Conservation (phyloP, 208 protist genomes). For the Endotrypanum monterogeii region DNA sequence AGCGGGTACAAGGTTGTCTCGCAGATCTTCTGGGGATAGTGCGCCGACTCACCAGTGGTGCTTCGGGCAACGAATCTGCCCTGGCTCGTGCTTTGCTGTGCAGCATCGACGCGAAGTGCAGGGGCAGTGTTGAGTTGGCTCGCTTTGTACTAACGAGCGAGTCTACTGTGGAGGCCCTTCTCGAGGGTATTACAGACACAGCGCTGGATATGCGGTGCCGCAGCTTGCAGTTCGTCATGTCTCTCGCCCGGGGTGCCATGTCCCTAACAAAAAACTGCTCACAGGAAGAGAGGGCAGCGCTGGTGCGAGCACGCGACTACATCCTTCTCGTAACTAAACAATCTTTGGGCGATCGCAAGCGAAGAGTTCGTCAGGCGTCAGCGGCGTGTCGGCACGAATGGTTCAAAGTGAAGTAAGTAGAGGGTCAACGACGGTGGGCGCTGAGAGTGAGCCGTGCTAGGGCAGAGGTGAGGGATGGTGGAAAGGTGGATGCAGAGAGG, state of each 20-base stretch:
- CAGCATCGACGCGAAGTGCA: constrained; percentile 23
- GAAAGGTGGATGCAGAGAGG: too few species aligned
- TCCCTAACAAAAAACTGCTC: background rate
- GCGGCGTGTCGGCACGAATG: constrained; percentile 61
- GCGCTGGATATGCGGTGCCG: constrained; percentile 22
- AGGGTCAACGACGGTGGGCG: background rate
- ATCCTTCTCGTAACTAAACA: constrained; percentile 41
- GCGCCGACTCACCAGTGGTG: constrained; percentile 2
- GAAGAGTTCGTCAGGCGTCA: constrained; percentile 58
- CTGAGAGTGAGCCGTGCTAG: background rate
- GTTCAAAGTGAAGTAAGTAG: constrained; percentile 47
- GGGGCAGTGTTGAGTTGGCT: constrained; percentile 7
- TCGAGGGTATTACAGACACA: constrained; percentile 15
- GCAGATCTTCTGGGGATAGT: constrained; percentile 15
- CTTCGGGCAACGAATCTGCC: background rate
- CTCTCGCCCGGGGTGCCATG: constrained; percentile 13
- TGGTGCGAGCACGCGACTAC: constrained; percentile 21
- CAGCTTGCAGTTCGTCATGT: constrained; percentile 31
- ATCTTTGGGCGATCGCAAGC: constrained; percentile 60
- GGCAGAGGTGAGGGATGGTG: background rate
- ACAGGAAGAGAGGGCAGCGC: constrained; percentile 13
- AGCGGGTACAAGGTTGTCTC: constrained; percentile 16
- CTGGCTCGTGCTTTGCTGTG: constrained; percentile 24
- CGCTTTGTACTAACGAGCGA: constrained; percentile 16
- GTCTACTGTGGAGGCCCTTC: constrained; percentile 13